Percentiles rank a stretch among this genome's conserved stretches.
These are phyloP conservation scores for Aspergillus incahuasiensis DNA, from an alignment of 495 filamentous ascomycete genomes.

Conservation along the genomic window DNA sequence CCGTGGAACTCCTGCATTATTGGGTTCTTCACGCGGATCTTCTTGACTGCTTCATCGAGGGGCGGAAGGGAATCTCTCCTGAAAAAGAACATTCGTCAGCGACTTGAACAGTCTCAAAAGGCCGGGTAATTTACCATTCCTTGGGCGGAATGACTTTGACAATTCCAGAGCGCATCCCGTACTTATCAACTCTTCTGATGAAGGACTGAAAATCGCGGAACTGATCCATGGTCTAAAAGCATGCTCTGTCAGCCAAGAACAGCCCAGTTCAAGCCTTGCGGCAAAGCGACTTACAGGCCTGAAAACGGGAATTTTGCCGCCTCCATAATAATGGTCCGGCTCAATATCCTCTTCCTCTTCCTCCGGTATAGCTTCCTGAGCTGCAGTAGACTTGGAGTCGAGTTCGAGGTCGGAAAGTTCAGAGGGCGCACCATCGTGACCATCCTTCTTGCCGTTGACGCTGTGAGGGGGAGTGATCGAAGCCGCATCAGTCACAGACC, in stretches of 20 bases:
- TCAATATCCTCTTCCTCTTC: constrained; percentile 60
- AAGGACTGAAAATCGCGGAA: constrained; percentile 88
- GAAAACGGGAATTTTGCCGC: constrained; percentile 87
- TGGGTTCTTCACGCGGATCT: constrained; percentile 88
- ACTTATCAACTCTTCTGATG: constrained; percentile 81
- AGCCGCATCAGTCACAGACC: constrained; percentile 27
- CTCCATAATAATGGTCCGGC: constrained; percentile 83
- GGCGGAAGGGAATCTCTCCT: constrained; percentile 69
- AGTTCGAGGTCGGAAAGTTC: constrained; percentile 47
- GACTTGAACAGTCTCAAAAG: not conserved
- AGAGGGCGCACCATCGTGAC: constrained; percentile 38
- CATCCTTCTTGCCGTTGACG: constrained; percentile 41
- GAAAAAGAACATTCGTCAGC: not conserved
- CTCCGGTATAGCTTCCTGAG: constrained; percentile 23
- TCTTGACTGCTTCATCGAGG: constrained; percentile 82
- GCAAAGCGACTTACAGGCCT: constrained; percentile 61
- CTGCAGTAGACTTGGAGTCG: constrained; percentile 28
- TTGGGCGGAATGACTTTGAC: constrained; percentile 90
- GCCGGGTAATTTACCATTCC: constrained; percentile 68
- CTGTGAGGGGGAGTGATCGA: constrained; percentile 47
- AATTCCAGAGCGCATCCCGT: constrained; percentile 96
- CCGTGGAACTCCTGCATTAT: constrained; percentile 98
- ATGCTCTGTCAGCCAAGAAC: constrained; percentile 17
- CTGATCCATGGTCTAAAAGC: constrained; percentile 74
- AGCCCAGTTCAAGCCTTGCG: not conserved